Conservation (phyloP, 306 rosid genomes). For the Ochetophila trinervis region DNA sequence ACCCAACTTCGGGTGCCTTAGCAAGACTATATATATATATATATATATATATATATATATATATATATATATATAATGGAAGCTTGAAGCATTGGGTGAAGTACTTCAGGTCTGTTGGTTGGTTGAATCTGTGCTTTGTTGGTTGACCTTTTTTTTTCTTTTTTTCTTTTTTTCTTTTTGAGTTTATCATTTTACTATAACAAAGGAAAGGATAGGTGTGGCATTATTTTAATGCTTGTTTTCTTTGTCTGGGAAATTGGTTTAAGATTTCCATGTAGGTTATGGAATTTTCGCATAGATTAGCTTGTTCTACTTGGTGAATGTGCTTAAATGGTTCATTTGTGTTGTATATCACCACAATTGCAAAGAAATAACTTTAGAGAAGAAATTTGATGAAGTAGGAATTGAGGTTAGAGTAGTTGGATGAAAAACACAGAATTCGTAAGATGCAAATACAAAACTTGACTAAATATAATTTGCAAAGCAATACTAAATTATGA, state of each 20-base stretch:
- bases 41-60: no score
- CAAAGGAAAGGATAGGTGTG: slow-evolving; percentile 39
- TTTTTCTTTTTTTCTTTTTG: no score
- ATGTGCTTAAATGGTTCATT: slow-evolving; percentile 55
- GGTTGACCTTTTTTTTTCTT: no score
- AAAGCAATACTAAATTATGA: no score
- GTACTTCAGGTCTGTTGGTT: no score
- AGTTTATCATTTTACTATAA: slow-evolving; percentile 37
- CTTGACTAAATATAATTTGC: no score
- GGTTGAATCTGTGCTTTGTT: no score
- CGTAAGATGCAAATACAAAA: no score
- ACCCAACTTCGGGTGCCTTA: no score
- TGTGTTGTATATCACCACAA: slow-evolving; percentile 49
- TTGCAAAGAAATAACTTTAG: slow-evolving; percentile 40
- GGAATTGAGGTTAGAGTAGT: slow-evolving; percentile 18
- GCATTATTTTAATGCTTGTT: slow-evolving; percentile 46
- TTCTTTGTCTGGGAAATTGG: slow-evolving; percentile 46
- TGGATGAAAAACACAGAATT: not conserved
- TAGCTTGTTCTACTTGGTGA: slow-evolving; percentile 37
- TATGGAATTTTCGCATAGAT: slow-evolving; percentile 31
- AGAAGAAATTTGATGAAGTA: slow-evolving; percentile 43
- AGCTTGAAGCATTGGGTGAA: no score
- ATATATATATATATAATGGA: no score
- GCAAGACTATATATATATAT: no score
- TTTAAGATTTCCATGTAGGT: slow-evolving; percentile 42